Conservation (phyloP, 768 basidiomycete genomes). For the Gloeopeniophorella convolvens region DNA sequence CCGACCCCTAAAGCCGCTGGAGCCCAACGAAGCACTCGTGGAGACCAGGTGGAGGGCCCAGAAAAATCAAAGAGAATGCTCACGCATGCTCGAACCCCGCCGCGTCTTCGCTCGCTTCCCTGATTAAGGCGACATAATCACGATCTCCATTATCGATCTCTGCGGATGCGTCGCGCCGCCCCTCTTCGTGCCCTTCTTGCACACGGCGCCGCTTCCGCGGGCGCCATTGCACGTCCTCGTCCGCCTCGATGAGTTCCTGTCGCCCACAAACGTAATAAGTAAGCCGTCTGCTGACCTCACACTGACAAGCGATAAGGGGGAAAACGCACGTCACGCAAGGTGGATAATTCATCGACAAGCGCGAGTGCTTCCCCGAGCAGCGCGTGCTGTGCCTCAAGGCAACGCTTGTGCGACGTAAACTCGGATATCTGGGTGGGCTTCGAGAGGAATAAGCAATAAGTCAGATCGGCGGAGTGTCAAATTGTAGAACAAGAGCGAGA, state of each 20-base stretch:
- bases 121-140: slow-evolving; percentile 16
- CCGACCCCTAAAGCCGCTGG: background rate
- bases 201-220: slow-evolving; percentile 20
- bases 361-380: slow-evolving; percentile 55
- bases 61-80: slow-evolving; percentile 28
- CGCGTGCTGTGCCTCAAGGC: slow-evolving; percentile 39
- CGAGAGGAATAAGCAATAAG: slow-evolving; percentile 23
- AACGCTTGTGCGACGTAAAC: slow-evolving; percentile 30
- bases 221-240: slow-evolving; percentile 10
- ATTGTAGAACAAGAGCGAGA: background rate
- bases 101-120: slow-evolving; percentile 17
- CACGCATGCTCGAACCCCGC: slow-evolving; percentile 18
- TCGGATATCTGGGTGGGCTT: slow-evolving; percentile 31
- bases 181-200: slow-evolving; percentile 5
- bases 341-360: slow-evolving; percentile 61
- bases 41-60: background rate
- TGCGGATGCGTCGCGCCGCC: slow-evolving; percentile 7
- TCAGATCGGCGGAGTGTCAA: slow-evolving; percentile 23
- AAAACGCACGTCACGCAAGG: slow-evolving; percentile 57
- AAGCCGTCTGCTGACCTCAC: background rate
- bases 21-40: background rate
- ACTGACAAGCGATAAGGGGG: slow-evolving; percentile 7
- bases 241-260: slow-evolving; percentile 14
- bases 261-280: slow-evolving; percentile 8
- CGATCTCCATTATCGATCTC: slow-evolving; percentile 20